Base-by-base conservation (phyloP, 805 yeast genomes). In the Starmerella tilneyi region DNA sequence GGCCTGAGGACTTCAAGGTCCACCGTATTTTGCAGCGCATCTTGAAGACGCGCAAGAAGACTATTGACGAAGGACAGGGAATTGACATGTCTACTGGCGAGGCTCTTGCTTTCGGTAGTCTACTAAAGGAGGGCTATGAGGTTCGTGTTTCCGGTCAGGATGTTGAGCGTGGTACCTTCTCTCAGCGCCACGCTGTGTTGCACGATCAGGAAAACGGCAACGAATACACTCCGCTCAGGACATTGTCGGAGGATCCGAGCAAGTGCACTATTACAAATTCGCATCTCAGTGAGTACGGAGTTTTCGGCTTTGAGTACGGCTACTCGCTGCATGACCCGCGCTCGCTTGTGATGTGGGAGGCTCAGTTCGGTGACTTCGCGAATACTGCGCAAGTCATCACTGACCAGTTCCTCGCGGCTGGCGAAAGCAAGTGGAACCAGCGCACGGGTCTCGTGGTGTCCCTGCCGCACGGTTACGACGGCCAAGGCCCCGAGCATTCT, bases 11-110 rank as follows among this genome's bases (percentile, higher is more conserved):
- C 58, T 89, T 92, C 66, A 84, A 82, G 61, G 80, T 86, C 46
- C 99, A 92, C 75, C 81, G 84, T 67, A 92, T 92, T 73, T 74
- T 92, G 70, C 85, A 88, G 76, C 84, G 99, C 74, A 92, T 92
- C 60, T 73, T 92, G 66, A 77, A 74, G 62, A 74, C 77, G 60
- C 84, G 98, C 72, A 75, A 81, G 67, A 92, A 92, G 73, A 66
- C 94, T 37, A 74, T 80, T 48, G 92, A 84, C 56, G 65, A 77
- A 16, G 98, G 98, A 62, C 85, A 82, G 67, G 94, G 89, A 61
- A 85, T 92, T 55, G 99, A 92, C 68, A 92, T 97, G 98, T 81
- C 98, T 39, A 92, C 99, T 48, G 99, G 95, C 76, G 99, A 92
- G 72, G 97, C 97, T 39, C 78, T 92, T 58, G 98, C 98, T 16